These are phyloP conservation scores for Saururus chinensis DNA, from an alignment of 164 flowering plant species.

Conservation along the genomic window DNA sequence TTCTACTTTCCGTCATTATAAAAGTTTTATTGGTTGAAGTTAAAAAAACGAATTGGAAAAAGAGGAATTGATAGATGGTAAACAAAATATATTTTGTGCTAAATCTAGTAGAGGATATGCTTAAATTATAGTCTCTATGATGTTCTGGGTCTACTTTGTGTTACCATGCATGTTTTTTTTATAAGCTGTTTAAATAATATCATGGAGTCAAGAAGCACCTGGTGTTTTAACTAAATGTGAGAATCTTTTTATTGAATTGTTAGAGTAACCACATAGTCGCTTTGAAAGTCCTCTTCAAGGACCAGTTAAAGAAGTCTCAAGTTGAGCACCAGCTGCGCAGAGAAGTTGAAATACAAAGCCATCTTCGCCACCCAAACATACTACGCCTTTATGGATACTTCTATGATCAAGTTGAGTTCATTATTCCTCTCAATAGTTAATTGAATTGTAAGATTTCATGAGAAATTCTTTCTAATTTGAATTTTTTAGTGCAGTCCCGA, in stretches of 20 bases:
- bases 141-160: too few species aligned
- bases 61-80: too few species aligned
- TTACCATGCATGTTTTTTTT: too few species aligned
- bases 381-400: constrained; percentile 89
- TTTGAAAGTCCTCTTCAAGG: constrained; percentile 88
- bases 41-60: too few species aligned
- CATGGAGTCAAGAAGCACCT: too few species aligned
- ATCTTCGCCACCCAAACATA: constrained; percentile 83
- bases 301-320: constrained; percentile 88
- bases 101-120: too few species aligned
- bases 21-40: too few species aligned
- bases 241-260: background rate
- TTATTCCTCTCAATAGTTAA: background rate
- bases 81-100: too few species aligned
- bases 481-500: constrained; percentile 51
- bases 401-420: constrained; percentile 65
- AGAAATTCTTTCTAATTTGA: background rate
- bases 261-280: constrained; percentile 97
- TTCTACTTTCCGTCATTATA: too few species aligned
- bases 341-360: constrained; percentile 95
- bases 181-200: too few species aligned
- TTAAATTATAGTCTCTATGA: too few species aligned
- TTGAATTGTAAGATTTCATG: background rate
- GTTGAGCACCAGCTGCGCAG: constrained; percentile 96
- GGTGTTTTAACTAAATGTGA: background rate